Evolutionary conservation across 148 eudicot genomes (phyloP).

Genomic region (Hydrangea macrophylla): DNA sequence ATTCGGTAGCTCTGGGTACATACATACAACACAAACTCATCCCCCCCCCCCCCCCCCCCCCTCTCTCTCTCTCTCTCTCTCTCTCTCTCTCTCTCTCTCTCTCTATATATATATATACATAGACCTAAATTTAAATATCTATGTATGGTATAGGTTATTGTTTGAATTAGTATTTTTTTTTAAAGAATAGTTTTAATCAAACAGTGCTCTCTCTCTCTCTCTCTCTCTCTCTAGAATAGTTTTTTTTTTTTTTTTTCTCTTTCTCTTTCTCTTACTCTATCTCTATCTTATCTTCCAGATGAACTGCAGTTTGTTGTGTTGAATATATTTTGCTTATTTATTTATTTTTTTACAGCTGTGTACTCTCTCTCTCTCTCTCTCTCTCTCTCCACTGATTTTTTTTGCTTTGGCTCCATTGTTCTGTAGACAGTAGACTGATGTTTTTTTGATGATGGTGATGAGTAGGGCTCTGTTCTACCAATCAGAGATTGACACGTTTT

Average conservation of each 20-base stretch:
- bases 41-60: background rate
- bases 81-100: background rate
- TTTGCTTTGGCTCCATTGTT: background rate
- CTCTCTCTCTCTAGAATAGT: background rate
- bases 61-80: background rate
- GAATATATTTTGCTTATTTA: background rate
- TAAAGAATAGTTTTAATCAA: background rate
- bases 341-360: no score
- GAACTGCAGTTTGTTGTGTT: background rate
- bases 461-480: constrained; percentile 11
- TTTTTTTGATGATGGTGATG: no score
- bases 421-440: background rate
- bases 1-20: constrained; percentile 45
- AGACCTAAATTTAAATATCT: background rate
- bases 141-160: background rate
- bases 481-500: constrained; percentile 35
- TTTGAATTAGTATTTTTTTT: constrained; percentile 9
- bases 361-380: background rate
- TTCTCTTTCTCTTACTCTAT: no score
- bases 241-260: no score
- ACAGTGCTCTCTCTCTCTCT: background rate
- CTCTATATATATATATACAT: constrained; percentile 10
- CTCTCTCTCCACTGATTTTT: background rate
- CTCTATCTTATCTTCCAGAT: background rate
- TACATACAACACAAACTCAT: background rate